Evolutionary conservation across 1,284 basidiomycete species (phyloP).

Genomic region (Xanthoconium separans): DNA sequence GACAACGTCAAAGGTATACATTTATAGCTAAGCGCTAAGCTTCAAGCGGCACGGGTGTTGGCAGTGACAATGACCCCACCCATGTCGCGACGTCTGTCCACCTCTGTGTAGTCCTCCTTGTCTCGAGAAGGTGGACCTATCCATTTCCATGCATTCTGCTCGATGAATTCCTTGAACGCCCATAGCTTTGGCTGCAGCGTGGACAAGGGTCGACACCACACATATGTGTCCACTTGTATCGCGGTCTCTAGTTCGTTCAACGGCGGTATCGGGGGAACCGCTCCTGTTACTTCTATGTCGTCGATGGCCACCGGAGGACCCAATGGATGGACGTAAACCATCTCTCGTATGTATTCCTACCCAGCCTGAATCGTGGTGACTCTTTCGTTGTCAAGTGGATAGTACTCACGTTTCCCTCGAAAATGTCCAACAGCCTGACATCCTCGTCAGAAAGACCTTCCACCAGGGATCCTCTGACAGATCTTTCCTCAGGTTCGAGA

Average conservation of each 20-base stretch:
- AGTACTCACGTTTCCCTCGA: slow-evolving; percentile 74
- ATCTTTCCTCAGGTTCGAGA: slow-evolving; percentile 48
- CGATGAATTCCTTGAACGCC: slow-evolving; percentile 74
- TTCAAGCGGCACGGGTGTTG: too few relatives aligned
- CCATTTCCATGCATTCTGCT: slow-evolving; percentile 73
- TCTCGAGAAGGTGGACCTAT: slow-evolving; percentile 39
- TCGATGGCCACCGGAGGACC: slow-evolving; percentile 41
- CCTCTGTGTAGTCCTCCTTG: slow-evolving; percentile 45
- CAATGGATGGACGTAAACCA: slow-evolving; percentile 56
- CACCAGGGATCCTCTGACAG: slow-evolving; percentile 72
- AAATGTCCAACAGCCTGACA: slow-evolving; percentile 62
- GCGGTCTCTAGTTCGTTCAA: slow-evolving; percentile 34
- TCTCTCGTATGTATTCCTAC: slow-evolving; percentile 70
- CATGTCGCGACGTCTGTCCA: slow-evolving; percentile 42
- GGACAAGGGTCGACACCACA: slow-evolving; percentile 51
- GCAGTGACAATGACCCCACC: slow-evolving; percentile 19
- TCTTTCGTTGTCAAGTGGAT: background rate
- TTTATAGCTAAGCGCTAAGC: too few relatives aligned
- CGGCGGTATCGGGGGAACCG: slow-evolving; percentile 41
- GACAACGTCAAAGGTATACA: too few relatives aligned
- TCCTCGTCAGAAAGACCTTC: slow-evolving; percentile 60
- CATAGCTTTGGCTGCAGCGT: slow-evolving; percentile 63
- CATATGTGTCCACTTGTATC: slow-evolving; percentile 64
- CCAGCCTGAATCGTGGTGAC: background rate
- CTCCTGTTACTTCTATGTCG: slow-evolving; percentile 23